Evolutionary conservation across 768 basidiomycete species (phyloP).

Genomic region (Phanerodontia chrysosporium): DNA sequence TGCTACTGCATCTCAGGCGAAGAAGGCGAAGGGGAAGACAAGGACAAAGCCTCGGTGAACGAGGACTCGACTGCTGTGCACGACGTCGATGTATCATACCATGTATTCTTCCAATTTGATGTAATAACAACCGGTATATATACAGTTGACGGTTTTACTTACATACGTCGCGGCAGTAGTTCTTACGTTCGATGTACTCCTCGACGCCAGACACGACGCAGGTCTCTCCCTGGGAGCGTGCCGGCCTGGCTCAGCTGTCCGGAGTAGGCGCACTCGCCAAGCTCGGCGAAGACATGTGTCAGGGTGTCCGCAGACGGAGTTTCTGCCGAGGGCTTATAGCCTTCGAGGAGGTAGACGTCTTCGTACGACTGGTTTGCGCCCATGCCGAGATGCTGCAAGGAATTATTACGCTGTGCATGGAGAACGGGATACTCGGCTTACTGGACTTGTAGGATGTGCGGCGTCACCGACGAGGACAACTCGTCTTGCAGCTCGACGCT

Average conservation of each 20-base stretch:
- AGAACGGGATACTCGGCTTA: conserved; percentile 16
- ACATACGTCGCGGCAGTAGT: conserved; percentile 17
- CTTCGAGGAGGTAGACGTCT: conserved; percentile 32
- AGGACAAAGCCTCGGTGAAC: conserved; percentile 6
- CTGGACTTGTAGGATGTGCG: conserved; percentile 43
- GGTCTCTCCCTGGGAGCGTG: conserved; percentile 31
- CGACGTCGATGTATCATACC: too few species aligned
- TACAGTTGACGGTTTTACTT: too few species aligned
- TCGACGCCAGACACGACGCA: conserved; percentile 32
- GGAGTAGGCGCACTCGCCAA: conserved; percentile 30
- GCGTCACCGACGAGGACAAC: conserved; percentile 42
- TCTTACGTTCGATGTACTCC: conserved; percentile 28
- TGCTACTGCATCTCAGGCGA: conserved; percentile 15
- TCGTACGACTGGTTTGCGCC: conserved; percentile 44
- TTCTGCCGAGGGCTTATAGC: conserved; percentile 26
- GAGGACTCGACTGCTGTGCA: too few species aligned
- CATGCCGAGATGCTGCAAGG: conserved; percentile 38
- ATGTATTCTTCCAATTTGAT: too few species aligned
- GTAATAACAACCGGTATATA: too few species aligned
- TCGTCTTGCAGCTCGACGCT: conserved; percentile 37
- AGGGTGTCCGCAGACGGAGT: conserved; percentile 27
- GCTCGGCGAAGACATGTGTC: conserved; percentile 27
- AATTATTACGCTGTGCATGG: background rate
- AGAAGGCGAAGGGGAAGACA: conserved; percentile 20
- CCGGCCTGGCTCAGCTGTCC: conserved; percentile 33